Conservation (phyloP, 495 filamentous ascomycete genomes). For the Daldinia vernicosa region DNA sequence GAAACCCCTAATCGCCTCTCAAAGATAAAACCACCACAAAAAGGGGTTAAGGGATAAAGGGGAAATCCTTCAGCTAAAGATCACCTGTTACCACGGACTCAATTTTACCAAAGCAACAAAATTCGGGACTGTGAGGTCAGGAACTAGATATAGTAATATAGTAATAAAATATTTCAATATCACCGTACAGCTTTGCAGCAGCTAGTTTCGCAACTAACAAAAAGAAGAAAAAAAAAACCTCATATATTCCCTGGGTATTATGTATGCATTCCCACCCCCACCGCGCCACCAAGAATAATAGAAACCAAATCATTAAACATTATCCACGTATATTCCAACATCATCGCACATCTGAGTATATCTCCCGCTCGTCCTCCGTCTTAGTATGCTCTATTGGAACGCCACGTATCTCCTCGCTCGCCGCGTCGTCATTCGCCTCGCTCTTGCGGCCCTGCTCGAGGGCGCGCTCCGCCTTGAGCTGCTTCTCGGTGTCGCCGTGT, state of each 20-base stretch:
- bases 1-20: too few relatives aligned
- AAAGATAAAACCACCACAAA: too few relatives aligned
- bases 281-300: not conserved
- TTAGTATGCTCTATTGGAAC: conserved; percentile 20
- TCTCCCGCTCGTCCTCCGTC: conserved; percentile 8
- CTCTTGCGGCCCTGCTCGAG: conserved; percentile 43
- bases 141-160: not conserved
- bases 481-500: conserved; percentile 63
- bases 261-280: not conserved
- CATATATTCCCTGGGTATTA: not conserved
- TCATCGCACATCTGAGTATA: conserved; percentile 28
- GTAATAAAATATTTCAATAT: not conserved
- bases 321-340: conserved; percentile 11
- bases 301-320: conserved; percentile 27
- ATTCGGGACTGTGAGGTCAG: not conserved
- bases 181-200: not conserved
- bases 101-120: not conserved
- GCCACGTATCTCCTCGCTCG: conserved; percentile 30
- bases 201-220: not conserved
- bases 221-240: not conserved
- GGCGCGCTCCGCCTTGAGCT: conserved; percentile 46
- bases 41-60: not conserved
- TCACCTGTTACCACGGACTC: not conserved
- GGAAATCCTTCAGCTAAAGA: too few relatives aligned
- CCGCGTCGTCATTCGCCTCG: conserved; percentile 40